These are phyloP conservation scores for Cryptococcus neoformans DNA, from an alignment of 1,284 basidiomycete species.

Conservation along the genomic window DNA sequence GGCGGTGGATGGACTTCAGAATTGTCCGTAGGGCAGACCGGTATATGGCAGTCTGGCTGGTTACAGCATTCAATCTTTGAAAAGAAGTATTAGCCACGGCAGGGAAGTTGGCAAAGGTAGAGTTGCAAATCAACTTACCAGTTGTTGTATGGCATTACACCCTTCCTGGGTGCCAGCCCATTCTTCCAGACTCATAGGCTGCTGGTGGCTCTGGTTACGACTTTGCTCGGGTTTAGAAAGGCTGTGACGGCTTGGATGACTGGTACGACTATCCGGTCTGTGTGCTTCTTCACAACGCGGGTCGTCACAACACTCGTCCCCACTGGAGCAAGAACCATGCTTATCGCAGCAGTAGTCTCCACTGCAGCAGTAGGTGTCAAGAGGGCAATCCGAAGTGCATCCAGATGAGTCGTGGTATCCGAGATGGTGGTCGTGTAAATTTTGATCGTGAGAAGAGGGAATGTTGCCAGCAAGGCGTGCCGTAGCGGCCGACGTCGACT, in stretches of 20 bases:
- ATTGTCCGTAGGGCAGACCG: constrained; percentile 16
- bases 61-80: constrained; percentile 40
- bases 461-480: neutral
- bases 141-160: constrained; percentile 41
- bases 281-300: constrained; percentile 14
- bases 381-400: constrained; percentile 7
- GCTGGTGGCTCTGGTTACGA: too few species aligned
- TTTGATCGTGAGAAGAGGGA: neutral
- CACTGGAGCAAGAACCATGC: constrained; percentile 1
- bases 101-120: neutral
- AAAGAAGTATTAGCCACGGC: constrained; percentile 3
- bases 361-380: constrained; percentile 16
- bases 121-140: constrained; percentile 22
- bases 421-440: neutral
- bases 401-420: neutral
- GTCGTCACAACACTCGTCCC: constrained; percentile 19
- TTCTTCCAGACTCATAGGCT: constrained; percentile 19
- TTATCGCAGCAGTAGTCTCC: constrained; percentile 14
- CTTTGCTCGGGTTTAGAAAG: too few species aligned
- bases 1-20: constrained; percentile 8
- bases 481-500: constrained; percentile 19
- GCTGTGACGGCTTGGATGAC: neutral
- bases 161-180: constrained; percentile 36
- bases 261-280: neutral
- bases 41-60: constrained; percentile 24